Evolutionary conservation across 2,329 filamentous ascomycete species (phyloP).

Genomic region (Talaromyces sp.): DNA sequence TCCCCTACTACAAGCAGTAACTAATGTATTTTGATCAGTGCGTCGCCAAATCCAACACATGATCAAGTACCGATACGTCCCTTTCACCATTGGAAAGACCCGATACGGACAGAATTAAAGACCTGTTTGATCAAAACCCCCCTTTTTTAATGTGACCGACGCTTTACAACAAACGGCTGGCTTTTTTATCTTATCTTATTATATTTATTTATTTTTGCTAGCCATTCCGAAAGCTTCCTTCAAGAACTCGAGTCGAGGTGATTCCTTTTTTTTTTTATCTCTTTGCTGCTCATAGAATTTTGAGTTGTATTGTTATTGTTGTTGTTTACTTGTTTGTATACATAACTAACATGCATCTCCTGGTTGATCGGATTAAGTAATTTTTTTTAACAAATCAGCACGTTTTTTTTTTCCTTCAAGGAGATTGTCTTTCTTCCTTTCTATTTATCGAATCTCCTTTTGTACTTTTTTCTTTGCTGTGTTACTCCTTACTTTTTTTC

Average conservation of each 20-base stretch:
- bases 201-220: neutral
- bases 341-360: neutral
- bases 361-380: neutral
- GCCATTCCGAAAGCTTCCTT: neutral
- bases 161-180: neutral
- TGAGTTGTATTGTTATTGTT: neutral
- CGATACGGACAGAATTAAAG: slow-evolving; percentile 52
- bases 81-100: slow-evolving; percentile 86
- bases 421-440: neutral
- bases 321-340: neutral
- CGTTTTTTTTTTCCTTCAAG: neutral
- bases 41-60: slow-evolving; percentile 99
- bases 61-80: slow-evolving; percentile 99
- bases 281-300: neutral
- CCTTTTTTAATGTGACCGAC: neutral
- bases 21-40: slow-evolving; percentile 53
- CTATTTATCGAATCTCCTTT: neutral
- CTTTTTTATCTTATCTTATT: neutral
- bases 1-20: neutral
- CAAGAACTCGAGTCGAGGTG: neutral
- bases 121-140: neutral
- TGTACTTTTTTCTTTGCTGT: neutral
- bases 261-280: neutral
- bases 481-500: neutral
- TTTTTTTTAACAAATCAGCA: neutral